Evolutionary conservation across 2,329 filamentous ascomycete genomes (phyloP), one percentile per base, ranked within the genome.

Genomic region (Pseudogymnoascus sp.): DNA sequence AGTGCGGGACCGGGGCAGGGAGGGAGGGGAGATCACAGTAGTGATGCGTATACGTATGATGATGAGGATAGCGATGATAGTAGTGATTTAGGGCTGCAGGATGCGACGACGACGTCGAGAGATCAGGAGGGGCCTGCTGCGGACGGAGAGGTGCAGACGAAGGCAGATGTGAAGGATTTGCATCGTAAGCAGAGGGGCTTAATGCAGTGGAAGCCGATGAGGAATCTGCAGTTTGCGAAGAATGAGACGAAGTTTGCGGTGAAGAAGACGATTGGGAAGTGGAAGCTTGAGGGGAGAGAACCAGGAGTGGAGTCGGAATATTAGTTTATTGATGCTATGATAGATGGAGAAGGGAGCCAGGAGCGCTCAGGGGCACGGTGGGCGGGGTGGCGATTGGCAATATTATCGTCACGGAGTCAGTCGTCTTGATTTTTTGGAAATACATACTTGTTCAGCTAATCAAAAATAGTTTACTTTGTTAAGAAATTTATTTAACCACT

Each of bases 181-280:
- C 89, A 93, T 73, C 84, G 93, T 0, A 91, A 93, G 77, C 92
- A 97, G 69, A 83, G 93, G 10, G 93, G 93, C 0, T 71, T 96
- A 72, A 96, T 97, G 91, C 93, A 98, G 75, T 98, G 93, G 92
- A 90, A 87, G 71, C 93, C 93, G 0, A 89, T 93, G 73, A 82
- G 93, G 41, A 96, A 96, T 72, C 80, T 86, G 22, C 86, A 87
- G 68, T 98, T 97, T 74, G 93, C 88, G 46, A 96, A 95, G 77
- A 83, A 97, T 70, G 90, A 98, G 78, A 86, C 89, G 0, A 88
- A 89, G 70, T 93, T 88, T 76, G 91, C 90, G 0, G 75, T 92
- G 4, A 81, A 87, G 50, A 90, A 90, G 74, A 77, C 96, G 62
- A 89, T 88, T 74, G 89, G 89, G 71, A 87, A 90, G 72, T 82